Evolutionary conservation across 2,329 filamentous ascomycete species (phyloP).

Genomic region (Fusarium pseudonygamai): DNA sequence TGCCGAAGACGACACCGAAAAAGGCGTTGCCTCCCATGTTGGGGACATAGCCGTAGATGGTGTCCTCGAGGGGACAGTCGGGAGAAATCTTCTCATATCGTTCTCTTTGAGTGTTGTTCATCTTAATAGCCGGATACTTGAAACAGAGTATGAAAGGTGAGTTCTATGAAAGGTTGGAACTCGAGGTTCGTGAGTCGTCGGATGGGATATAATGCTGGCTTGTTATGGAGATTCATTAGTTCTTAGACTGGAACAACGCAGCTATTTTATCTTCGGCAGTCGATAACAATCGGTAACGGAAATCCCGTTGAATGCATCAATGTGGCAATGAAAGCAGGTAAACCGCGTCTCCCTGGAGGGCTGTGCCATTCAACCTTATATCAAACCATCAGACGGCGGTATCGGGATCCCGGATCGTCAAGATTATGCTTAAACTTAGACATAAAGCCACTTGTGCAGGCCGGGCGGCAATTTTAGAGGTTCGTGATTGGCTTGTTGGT

Average conservation of each 20-base stretch:
- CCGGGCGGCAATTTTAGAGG: background rate
- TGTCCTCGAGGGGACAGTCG: background rate
- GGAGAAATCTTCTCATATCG: background rate
- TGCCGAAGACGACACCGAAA: background rate
- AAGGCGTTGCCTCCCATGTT: background rate
- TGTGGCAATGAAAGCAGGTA: background rate
- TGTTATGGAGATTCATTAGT: background rate
- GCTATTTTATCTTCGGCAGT: background rate
- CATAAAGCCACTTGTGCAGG: background rate
- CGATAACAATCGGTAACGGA: background rate
- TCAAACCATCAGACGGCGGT: background rate
- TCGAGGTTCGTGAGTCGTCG: background rate
- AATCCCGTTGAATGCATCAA: background rate
- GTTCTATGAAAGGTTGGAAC: too few species aligned
- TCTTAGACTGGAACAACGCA: rapidly evolving
- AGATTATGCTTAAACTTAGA: background rate
- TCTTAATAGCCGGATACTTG: rapidly evolving
- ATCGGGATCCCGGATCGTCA: background rate
- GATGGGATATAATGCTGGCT: background rate
- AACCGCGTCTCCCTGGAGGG: background rate
- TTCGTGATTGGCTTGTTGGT: background rate
- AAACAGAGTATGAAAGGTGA: rapidly evolving
- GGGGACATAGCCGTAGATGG: background rate
- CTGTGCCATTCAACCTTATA: background rate
- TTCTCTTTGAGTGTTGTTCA: background rate